These are phyloP conservation scores for Kluyveromyces dobzhanskii DNA, from an alignment of 805 yeast species.

Conservation along the genomic window DNA sequence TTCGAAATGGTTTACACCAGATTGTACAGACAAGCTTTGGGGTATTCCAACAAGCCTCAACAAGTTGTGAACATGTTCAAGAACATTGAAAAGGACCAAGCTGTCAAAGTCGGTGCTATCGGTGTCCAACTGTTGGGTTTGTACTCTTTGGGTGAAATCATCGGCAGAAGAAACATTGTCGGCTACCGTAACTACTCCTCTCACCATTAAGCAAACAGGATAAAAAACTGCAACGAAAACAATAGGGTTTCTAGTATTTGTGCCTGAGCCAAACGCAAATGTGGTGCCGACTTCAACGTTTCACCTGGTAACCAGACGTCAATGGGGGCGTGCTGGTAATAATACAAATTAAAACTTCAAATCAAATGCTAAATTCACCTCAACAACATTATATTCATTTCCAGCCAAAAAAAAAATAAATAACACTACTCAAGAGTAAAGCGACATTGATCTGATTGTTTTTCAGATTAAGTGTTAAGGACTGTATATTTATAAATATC, in stretches of 20 bases:
- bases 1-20: constrained; percentile 65
- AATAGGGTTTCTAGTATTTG: no score
- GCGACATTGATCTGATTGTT: no score
- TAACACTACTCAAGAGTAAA: no score
- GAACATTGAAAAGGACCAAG: constrained; percentile 45
- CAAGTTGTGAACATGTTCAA: constrained; percentile 41
- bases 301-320: no score
- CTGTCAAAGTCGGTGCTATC: constrained; percentile 61
- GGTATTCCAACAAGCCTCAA: constrained; percentile 51
- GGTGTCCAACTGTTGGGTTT: constrained; percentile 82
- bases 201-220: constrained; percentile 27
- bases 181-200: constrained; percentile 56
- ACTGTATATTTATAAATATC: no score
- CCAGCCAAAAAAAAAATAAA: neutral
- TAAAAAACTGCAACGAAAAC: no score
- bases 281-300: no score
- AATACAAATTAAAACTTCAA: no score
- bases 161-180: constrained; percentile 90
- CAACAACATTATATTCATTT: neutral
- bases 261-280: no score
- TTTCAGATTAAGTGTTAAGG: no score
- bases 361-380: neutral
- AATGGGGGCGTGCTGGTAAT: no score
- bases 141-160: constrained; percentile 89
- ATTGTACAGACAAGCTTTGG: constrained; percentile 38